Evolutionary conservation across 495 filamentous ascomycete genomes (phyloP), one percentile per base, ranked within the genome.

Genomic region (Tuber indicum): DNA sequence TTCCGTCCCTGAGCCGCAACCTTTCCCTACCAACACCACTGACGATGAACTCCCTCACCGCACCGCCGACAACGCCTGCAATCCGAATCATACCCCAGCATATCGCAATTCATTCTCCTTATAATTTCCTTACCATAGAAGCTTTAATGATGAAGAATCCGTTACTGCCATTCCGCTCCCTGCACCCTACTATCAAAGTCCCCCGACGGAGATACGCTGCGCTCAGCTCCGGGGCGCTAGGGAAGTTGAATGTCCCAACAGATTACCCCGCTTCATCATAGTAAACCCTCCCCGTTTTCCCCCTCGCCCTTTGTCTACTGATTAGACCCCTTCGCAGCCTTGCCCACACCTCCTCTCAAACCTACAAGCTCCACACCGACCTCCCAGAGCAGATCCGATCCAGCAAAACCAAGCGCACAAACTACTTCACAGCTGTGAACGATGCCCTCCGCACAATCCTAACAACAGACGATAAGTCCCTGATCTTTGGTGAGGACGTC

Each of bases 401-500:
- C 81, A 89, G 91, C 2, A 88, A 88, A 21, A 93, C 92, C 26
- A 94, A 92, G 80, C 90, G 92, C 62, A 90, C 97, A 87, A 98
- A 97, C 84, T 88, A 96, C 73, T 97, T 94, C 87, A 92, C 96
- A 83, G 91, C 96, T 39, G 90, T 99, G 86, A 98, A 98, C 85
- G 90, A 93, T 82, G 95, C 95, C 21, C 86, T 99, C 17, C 88
- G 91, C 45, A 91, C 89, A 62, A 92, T 96, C 46, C 88, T 99
- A n/a, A 87, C 91, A 19, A 89, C 91, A 23, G 94, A 97, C 78
- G 92, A 95, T 75, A 91, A 91, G 36, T 93, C 96, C 41, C 86
- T 97, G 66, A 88, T 99, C 46, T 99, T 99, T 78, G 96, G 96
- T 70, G 96, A 99, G 86, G 96, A 99, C 84, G 93, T 99, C 39